A percentile compares a stretch with the other conserved stretches of the same genome.
Conservation (phyloP, 768 basidiomycete species). For the Leccinum obscurum region DNA sequence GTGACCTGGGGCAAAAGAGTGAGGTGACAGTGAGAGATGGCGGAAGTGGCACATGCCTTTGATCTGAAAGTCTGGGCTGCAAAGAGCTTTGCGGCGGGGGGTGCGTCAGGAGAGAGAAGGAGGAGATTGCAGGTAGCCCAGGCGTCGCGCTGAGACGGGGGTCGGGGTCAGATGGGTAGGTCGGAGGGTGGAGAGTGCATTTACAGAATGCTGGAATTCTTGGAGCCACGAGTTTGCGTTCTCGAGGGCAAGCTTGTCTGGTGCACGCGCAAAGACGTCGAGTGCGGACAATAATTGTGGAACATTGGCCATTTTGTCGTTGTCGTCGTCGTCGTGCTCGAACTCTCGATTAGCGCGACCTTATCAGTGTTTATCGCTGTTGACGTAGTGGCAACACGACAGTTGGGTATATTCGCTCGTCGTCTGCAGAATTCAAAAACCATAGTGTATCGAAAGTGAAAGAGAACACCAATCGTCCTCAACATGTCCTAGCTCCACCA, state of each 20-base stretch:
- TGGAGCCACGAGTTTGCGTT: slow-evolving; percentile 94
- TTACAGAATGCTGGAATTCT: slow-evolving; percentile 99
- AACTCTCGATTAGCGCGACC: slow-evolving; percentile 1
- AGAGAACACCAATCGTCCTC: slow-evolving; percentile 24
- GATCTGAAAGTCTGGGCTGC: slow-evolving; percentile 95
- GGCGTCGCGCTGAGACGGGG: slow-evolving; percentile 83
- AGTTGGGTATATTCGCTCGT: slow-evolving; percentile 35
- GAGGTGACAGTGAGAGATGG: slow-evolving; percentile 27
- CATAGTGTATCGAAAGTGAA: slow-evolving; percentile 9
- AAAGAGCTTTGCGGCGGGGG: slow-evolving; percentile 82
- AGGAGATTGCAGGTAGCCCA: slow-evolving; percentile 95
- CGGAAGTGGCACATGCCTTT: slow-evolving; percentile 60
- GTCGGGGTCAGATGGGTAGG: slow-evolving; percentile 65
- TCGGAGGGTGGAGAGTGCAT: slow-evolving; percentile 70
- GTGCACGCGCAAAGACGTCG: slow-evolving; percentile 75
- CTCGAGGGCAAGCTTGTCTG: slow-evolving; percentile 81
- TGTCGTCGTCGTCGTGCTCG: slow-evolving; percentile 13
- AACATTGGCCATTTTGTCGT: slow-evolving; percentile 58
- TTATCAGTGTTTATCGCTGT: slow-evolving; percentile 34
- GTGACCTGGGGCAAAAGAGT: slow-evolving; percentile 66
- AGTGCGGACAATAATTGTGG: slow-evolving; percentile 75
- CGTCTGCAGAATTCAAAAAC: slow-evolving; percentile 16
- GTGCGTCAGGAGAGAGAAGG: slow-evolving; percentile 76
- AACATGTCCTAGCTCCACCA: slow-evolving; percentile 29
- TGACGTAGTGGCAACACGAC: slow-evolving; percentile 36